Conservation (phyloP, 441 rosid genomes). For the Arabidopsis hybrid region DNA sequence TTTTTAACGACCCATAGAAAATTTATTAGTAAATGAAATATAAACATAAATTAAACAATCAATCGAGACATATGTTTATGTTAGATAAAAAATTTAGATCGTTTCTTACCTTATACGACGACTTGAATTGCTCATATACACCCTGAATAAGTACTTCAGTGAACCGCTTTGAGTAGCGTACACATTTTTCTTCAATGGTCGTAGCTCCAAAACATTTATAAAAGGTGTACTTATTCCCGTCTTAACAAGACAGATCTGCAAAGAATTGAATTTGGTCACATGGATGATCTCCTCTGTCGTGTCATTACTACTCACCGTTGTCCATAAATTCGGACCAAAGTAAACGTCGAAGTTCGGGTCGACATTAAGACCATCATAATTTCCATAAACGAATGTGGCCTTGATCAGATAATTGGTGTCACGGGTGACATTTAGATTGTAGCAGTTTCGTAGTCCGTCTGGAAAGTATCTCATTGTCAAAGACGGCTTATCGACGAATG, state of each 20-base stretch:
- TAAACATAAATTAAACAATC: too few species aligned
- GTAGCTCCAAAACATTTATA: conserved; percentile 59
- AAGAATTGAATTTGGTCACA: conserved; percentile 7
- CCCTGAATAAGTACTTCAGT: conserved; percentile 23
- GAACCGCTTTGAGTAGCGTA: conserved; percentile 51
- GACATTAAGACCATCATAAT: conserved; percentile 42
- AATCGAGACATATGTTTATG: background rate
- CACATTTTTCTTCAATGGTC: conserved; percentile 43
- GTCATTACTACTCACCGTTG: conserved; percentile 34
- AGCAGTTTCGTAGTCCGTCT: conserved; percentile 50
- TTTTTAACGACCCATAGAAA: too few species aligned
- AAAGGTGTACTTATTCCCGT: conserved; percentile 55
- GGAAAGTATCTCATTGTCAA: conserved; percentile 50
- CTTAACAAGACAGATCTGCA: conserved; percentile 56
- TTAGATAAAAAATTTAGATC: background rate
- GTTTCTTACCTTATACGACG: conserved; percentile 25
- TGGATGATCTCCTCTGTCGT: conserved; percentile 53
- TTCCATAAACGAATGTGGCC: conserved; percentile 50
- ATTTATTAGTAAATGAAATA: too few species aligned
- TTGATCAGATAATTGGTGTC: conserved; percentile 47
- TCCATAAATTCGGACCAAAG: conserved; percentile 53
- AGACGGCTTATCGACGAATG: conserved; percentile 3
- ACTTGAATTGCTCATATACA: conserved; percentile 36
- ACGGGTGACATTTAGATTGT: conserved; percentile 40
- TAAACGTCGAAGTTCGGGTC: conserved; percentile 45